phyloP scores from a whole-genome alignment of 164 flowering plant species.

The Chimonanthus salicifolius region DNA sequence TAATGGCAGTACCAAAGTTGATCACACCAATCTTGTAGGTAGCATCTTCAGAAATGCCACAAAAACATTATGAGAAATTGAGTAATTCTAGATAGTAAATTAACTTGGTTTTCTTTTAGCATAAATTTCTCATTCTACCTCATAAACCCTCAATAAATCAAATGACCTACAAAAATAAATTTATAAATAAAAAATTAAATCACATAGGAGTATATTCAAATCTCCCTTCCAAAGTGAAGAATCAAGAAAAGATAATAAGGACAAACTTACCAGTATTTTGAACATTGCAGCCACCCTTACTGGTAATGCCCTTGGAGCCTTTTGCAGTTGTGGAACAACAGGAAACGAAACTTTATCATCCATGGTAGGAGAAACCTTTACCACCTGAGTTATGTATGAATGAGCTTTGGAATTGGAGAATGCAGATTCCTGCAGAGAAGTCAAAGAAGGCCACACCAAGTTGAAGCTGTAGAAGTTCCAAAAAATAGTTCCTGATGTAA shows the following conservation, averaged over 20 bases:
- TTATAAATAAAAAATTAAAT: neutral
- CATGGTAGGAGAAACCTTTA: slow-evolving; percentile 45
- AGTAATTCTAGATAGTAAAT: neutral
- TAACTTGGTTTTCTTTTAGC: neutral
- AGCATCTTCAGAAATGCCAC: no score
- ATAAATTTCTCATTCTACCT: no score
- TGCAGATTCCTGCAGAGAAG: slow-evolving; percentile 39
- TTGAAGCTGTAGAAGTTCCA: neutral
- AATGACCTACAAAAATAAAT: neutral
- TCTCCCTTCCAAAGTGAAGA: neutral
- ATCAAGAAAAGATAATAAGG: no score
- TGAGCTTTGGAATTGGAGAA: slow-evolving; percentile 48
- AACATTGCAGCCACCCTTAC: slow-evolving; percentile 73
- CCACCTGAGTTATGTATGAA: slow-evolving; percentile 56
- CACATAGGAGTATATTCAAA: neutral
- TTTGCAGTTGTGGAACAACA: slow-evolving; percentile 58
- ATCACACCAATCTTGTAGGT: no score
- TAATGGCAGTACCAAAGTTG: no score
- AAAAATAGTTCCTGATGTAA: neutral
- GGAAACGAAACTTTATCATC: slow-evolving; percentile 37
- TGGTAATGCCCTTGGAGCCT: slow-evolving; percentile 54
- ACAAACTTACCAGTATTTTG: slow-evolving; percentile 69
- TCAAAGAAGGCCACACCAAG: neutral
- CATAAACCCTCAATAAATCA: neutral
- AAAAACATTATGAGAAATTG: no score